Evolutionary conservation across 805 yeast genomes (phyloP).

Genomic region (Gaillardinia entomophila): DNA sequence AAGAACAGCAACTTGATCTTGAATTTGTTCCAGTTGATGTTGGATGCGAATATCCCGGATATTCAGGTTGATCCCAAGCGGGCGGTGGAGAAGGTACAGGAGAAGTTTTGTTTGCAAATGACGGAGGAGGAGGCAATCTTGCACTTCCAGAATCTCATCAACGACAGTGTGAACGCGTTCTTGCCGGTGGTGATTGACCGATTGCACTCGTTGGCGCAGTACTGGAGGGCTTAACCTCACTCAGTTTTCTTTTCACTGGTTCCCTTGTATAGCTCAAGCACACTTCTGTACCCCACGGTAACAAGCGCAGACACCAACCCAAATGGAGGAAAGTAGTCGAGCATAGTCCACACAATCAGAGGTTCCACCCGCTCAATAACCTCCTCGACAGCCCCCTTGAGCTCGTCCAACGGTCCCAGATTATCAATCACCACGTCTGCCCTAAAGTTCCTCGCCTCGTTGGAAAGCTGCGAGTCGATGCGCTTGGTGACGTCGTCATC

Average conservation of each 20-base stretch:
- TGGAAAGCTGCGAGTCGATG: constrained; percentile 71
- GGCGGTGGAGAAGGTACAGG: constrained; percentile 86
- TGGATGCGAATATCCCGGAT: constrained; percentile 89
- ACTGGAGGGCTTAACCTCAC: constrained; percentile 74
- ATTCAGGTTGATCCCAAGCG: constrained; percentile 78
- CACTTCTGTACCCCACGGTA: constrained; percentile 3
- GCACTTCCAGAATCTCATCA: constrained; percentile 90
- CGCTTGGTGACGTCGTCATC: constrained; percentile 65
- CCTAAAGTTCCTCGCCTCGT: constrained; percentile 45
- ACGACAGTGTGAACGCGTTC: constrained; percentile 90
- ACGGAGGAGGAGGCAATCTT: constrained; percentile 93
- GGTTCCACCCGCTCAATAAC: constrained; percentile 24
- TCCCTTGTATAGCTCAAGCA: constrained; percentile 5
- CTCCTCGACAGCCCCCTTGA: constrained; percentile 14
- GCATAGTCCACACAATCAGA: constrained; percentile 15
- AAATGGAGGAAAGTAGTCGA: constrained; percentile 37
- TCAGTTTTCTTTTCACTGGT: background rate
- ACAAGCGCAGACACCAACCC: constrained; percentile 15
- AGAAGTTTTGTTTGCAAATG: constrained; percentile 88
- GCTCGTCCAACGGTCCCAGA: constrained; percentile 23
- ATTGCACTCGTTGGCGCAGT: constrained; percentile 91
- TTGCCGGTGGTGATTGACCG: constrained; percentile 94
- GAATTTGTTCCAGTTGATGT: constrained; percentile 89
- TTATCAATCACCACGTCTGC: constrained; percentile 73
- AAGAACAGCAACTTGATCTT: constrained; percentile 85